phyloP scores from a whole-genome alignment of 352 stramenopile species.

The Globisporangium nodosum region DNA sequence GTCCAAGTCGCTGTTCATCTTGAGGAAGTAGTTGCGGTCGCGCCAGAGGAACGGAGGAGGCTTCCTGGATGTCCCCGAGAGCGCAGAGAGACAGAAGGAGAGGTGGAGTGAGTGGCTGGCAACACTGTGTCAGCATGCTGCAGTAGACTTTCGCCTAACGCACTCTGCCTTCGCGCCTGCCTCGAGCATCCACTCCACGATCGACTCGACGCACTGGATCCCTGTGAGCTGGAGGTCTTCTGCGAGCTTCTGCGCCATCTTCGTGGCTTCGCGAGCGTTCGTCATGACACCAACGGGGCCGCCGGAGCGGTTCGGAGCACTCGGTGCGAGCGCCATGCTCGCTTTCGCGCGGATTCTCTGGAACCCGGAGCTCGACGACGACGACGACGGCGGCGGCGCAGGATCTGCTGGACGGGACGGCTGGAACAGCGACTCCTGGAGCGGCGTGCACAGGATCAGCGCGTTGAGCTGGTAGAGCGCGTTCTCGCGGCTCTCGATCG shows the following conservation, averaged over 20 bases:
- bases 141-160: constrained; percentile 10
- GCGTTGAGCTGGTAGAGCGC: constrained; percentile 67
- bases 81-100: not conserved
- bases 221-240: constrained; percentile 55
- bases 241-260: constrained; percentile 59
- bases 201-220: constrained; percentile 68
- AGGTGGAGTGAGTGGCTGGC: not conserved
- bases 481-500: constrained; percentile 60
- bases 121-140: not conserved
- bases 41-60: constrained; percentile 69
- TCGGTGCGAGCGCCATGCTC: constrained; percentile 32
- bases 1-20: constrained; percentile 65
- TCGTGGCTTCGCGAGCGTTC: constrained; percentile 62
- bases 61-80: constrained; percentile 21
- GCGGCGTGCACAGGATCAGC: constrained; percentile 61
- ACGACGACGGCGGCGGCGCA: constrained; percentile 15
- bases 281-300: constrained; percentile 32
- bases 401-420: constrained; percentile 35
- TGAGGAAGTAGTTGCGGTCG: constrained; percentile 68
- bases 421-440: constrained; percentile 48
- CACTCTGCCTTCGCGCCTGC: constrained; percentile 63
- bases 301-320: constrained; percentile 12
- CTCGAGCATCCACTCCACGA: constrained; percentile 82
- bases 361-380: constrained; percentile 12
- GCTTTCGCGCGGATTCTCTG: constrained; percentile 39